phyloP scores from a whole-genome alignment of 306 rosid species.

The Begonia fuchsioides region DNA sequence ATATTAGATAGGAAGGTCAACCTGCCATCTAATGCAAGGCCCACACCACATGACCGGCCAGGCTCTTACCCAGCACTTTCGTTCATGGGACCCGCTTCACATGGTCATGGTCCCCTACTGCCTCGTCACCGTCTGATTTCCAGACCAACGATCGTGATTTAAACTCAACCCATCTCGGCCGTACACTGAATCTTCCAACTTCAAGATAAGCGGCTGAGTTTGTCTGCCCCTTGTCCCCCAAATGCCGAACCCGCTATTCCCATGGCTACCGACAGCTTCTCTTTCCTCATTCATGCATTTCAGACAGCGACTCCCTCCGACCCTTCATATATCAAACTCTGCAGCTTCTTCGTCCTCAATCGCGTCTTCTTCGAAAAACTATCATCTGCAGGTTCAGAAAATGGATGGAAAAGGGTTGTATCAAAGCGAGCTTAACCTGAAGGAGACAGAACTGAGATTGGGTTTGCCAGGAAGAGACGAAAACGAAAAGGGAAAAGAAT shows the following conservation, averaged over 20 bases:
- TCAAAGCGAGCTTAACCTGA: constrained; percentile 50
- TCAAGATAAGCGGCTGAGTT: constrained; percentile 35
- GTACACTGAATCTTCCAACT: constrained; percentile 17
- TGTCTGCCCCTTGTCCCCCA: constrained; percentile 76
- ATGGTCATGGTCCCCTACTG: constrained; percentile 32
- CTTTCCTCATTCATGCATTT: neutral
- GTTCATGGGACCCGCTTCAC: constrained; percentile 24
- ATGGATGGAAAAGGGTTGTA: constrained; percentile 35
- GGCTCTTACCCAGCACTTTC: constrained; percentile 17
- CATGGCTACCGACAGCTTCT: constrained; percentile 17
- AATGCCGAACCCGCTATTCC: constrained; percentile 39
- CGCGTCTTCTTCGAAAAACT: constrained; percentile 1
- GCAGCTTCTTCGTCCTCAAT: constrained; percentile 11
- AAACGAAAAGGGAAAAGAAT: constrained; percentile 6
- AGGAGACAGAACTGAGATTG: constrained; percentile 74
- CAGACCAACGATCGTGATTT: neutral
- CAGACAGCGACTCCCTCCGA: constrained; percentile 1
- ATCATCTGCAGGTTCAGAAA: constrained; percentile 8
- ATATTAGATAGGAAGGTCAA: no score
- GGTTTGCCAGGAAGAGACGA: constrained; percentile 61
- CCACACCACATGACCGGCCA: constrained; percentile 27
- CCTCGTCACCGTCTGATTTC: neutral
- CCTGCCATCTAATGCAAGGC: no score
- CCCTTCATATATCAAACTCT: neutral
- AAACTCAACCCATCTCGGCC: constrained; percentile 28